These are phyloP conservation scores for Flaveria trinervia DNA, from an alignment of 129 eudicot species.

Conservation along the genomic window DNA sequence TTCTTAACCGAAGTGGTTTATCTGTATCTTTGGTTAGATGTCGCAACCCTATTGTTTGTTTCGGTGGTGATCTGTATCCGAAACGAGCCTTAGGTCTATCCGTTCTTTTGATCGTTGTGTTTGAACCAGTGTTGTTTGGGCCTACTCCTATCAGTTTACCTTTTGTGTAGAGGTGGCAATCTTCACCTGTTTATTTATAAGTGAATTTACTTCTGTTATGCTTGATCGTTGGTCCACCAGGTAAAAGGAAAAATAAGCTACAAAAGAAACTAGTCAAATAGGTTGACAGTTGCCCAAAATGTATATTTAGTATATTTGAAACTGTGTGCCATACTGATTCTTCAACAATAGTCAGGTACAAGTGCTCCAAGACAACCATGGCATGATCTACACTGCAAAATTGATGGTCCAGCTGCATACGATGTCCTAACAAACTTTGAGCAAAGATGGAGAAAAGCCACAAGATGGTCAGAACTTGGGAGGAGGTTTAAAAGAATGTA, in stretches of 20 bases:
- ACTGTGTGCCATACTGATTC: constrained; percentile 9
- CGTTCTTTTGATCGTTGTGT: no score
- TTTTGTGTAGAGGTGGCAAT: not conserved
- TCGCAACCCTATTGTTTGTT: no score
- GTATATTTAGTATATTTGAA: not conserved
- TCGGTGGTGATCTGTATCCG: no score
- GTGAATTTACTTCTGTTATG: no score
- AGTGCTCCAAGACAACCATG: constrained; percentile 82
- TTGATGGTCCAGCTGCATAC: constrained; percentile 90
- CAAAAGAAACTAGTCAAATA: not conserved
- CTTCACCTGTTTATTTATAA: not conserved
- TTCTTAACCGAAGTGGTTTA: no score
- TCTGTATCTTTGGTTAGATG: no score
- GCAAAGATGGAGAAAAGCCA: constrained; percentile 87
- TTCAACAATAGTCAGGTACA: constrained; percentile 54
- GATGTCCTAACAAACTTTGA: constrained; percentile 85
- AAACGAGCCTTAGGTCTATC: no score
- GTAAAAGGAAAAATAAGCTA: not conserved
- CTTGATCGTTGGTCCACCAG: not conserved
- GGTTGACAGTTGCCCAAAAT: not conserved
- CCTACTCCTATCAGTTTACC: no score
- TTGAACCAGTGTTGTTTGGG: no score
- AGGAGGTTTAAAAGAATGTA: constrained; percentile 53
- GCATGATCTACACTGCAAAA: constrained; percentile 85
- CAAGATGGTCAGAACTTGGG: constrained; percentile 67